Base-by-base conservation (phyloP, 495 filamentous ascomycete genomes). In the Hypoxylon lenormandii region DNA sequence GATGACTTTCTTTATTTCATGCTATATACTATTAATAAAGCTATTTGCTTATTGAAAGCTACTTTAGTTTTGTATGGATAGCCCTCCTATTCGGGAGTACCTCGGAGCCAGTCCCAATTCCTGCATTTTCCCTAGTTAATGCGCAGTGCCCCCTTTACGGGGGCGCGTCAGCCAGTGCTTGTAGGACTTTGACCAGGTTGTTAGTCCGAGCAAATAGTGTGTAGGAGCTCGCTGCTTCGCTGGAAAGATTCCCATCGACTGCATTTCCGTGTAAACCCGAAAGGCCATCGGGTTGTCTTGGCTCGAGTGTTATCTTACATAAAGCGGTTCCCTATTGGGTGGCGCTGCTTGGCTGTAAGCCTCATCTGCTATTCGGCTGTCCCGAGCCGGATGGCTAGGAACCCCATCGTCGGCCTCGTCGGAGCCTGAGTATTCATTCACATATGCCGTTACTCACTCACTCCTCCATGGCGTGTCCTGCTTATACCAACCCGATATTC, bases 181-280 rank as follows among this genome's bases (percentile, higher is more conserved):
- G n/a, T 33, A 33, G 30, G 30, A 52, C 58, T 58, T 58, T 33
- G 37, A 26, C 65, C 65, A 28, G 38, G 57, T 23, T 55, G 28
- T 26, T 16, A 18, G 40, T 54, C 50, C 40, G 65, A 68, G 58
- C 57, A 53, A 36, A 46, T 28, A 28, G 26, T 7, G 38, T 15
- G 12, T 60, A 33, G 37, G 36, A 13, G 50, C 48, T 56, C 38
- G 50, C 46, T 70, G 45, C 37, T 65, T n/a, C 45, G 67, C 50
- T 57, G 51, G 46, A 62, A 66, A 61, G 18, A 19, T 51, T 40
- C 42, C 60, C 68, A 46, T 52, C 19, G 16, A 58, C 16, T 51
- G 51, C 57, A 66, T 66, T 66, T 70, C 61, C 67, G 45, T 42
- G 62, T 66, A 66, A 66, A 53, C 62, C 68, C 62, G 68, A 59